Conservation (phyloP, 2,329 filamentous ascomycete species). For the Nectriaceae sp. region DNA sequence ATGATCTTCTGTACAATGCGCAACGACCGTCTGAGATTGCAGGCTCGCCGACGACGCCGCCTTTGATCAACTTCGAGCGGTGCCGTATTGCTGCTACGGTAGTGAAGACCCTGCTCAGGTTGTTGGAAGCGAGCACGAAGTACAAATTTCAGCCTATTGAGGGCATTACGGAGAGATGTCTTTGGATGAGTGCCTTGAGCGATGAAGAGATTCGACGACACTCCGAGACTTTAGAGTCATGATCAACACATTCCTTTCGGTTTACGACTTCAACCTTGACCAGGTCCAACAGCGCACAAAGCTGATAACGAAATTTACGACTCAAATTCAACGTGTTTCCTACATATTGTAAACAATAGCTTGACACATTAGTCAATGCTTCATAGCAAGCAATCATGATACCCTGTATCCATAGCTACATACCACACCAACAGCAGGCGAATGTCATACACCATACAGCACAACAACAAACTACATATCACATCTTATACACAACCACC, state of each 20-base stretch:
- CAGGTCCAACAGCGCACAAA: no score
- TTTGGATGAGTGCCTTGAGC: constrained; percentile 79
- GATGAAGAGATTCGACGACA: constrained; percentile 71
- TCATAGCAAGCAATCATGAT: no score
- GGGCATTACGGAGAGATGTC: constrained; percentile 74
- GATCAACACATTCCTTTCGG: neutral
- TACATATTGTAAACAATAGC: no score
- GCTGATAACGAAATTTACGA: neutral
- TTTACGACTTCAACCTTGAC: neutral
- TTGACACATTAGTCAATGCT: no score
- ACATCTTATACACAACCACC: no score
- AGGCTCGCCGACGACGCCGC: constrained; percentile 64
- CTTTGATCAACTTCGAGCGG: constrained; percentile 80
- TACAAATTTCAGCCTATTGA: constrained; percentile 76
- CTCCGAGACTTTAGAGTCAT: constrained; percentile 50
- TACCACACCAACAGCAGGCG: no score
- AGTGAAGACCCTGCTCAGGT: constrained; percentile 75
- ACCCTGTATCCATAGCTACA: no score
- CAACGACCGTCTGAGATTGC: constrained; percentile 77
- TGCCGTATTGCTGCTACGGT: constrained; percentile 75
- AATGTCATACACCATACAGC: no score
- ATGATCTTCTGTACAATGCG: constrained; percentile 80
- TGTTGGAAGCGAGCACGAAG: constrained; percentile 77
- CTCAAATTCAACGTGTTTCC: neutral
- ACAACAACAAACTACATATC: no score